Evolutionary conservation across 768 basidiomycete genomes (phyloP), one percentile per base, ranked within the genome.

Genomic region (Clavulina sp.): DNA sequence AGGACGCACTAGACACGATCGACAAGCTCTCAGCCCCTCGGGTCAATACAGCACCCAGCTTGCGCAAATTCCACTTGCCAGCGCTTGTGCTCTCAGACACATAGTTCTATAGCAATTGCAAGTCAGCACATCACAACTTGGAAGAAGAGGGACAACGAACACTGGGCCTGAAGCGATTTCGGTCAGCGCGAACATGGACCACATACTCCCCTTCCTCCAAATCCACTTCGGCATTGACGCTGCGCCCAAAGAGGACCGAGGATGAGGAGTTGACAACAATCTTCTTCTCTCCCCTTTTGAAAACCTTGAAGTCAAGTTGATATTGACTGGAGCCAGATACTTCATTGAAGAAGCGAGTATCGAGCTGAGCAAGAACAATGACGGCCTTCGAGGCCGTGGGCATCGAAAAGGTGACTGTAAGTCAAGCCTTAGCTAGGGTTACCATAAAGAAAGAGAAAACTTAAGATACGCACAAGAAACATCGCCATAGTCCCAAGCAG

Each of bases 401-500:
- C n/a, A 76, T 57, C 2, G 67, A 61, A 56, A 77, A 69, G 0
- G 68, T 71, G 58, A 72, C 75, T 76, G 41, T 2, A 9, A 21
- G 13, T 47, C n/a, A 23, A 24, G 29, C 18, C 3, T 1, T 2
- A 24, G 28, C 0, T 2, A n/a, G 7, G 5, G 34, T 26, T 7
- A 41, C 9, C 6, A 5, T 24, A 31, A 41, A 23, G 21, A 7
- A 23, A 21, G 9, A 24, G 7, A 31, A 2, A 19, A 31, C 52
- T 49, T 49, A 53, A 46, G 49, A 3, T 13, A 52, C 73, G 40
- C 54, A 75, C 74, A 77, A 7, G 72, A 69, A 6, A 77, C 66
- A 53, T 77, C 75, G n/a, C 74, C 75, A 47, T 67, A 73, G 2
- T 68, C 67, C 73, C 73, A 76, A 0, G 73, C 73, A 33, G 69